Conservation (phyloP, 2,329 filamentous ascomycete species). For the Botrytis deweyae region DNA sequence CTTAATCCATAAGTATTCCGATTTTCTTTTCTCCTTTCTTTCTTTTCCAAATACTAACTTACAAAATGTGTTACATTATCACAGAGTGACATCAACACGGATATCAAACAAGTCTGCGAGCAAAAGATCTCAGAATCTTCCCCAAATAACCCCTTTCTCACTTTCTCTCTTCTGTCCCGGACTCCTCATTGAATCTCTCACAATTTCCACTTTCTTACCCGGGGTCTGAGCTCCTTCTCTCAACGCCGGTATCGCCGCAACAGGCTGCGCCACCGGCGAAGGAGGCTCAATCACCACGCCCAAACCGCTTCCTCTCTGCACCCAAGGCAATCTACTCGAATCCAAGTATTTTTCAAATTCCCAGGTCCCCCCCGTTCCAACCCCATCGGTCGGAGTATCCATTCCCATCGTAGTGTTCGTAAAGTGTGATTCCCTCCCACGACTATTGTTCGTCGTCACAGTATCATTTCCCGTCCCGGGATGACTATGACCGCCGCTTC, state of each 20-base stretch:
- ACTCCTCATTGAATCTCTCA: neutral
- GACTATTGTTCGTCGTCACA: neutral
- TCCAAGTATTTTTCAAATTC: slow-evolving; percentile 18
- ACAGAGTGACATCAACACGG: neutral
- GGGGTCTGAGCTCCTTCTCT: neutral
- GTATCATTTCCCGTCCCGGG: neutral
- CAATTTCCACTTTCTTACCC: slow-evolving; percentile 12
- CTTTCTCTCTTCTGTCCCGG: neutral
- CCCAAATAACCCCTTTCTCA: slow-evolving; percentile 7
- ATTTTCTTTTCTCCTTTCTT: neutral
- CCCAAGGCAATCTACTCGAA: neutral
- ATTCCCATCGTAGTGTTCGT: slow-evolving; percentile 5
- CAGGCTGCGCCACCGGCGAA: neutral
- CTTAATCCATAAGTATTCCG: neutral
- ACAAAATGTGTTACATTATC: neutral
- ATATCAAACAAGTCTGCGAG: neutral
- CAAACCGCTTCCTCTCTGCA: neutral
- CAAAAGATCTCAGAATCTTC: neutral
- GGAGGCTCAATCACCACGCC: neutral
- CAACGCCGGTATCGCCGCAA: neutral
- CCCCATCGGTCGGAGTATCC: slow-evolving; percentile 13
- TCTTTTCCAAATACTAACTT: neutral
- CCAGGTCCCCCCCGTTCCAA: slow-evolving; percentile 9
- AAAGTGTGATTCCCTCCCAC: neutral
- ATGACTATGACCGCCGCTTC: neutral